phyloP scores from a whole-genome alignment of 2,329 filamentous ascomycete genomes.

The Plenodomus lindquistii region DNA sequence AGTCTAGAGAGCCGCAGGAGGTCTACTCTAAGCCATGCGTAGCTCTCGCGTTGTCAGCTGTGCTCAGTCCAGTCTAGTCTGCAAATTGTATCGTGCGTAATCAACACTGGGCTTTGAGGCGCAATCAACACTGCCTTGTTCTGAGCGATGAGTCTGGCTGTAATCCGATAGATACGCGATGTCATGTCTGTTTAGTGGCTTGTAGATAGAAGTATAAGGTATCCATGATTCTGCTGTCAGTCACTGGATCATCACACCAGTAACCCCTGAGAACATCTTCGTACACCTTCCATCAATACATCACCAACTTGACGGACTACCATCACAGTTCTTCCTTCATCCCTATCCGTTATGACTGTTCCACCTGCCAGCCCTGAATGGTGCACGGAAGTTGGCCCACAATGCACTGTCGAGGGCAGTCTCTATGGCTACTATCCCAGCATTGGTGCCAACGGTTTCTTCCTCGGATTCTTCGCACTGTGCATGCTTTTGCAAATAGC shows the following conservation, averaged over 20 bases:
- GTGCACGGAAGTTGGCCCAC: slow-evolving; percentile 21
- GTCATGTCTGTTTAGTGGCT: not conserved
- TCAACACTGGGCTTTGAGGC: no score
- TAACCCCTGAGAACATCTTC: no score
- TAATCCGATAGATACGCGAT: not conserved
- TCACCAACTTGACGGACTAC: no score
- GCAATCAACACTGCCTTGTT: not conserved
- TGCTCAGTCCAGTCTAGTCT: not conserved
- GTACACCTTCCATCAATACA: no score
- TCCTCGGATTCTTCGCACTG: slow-evolving; percentile 56
- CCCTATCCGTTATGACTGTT: slow-evolving; percentile 16
- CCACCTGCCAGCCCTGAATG: slow-evolving; percentile 20
- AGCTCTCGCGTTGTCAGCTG: not conserved
- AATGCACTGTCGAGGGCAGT: slow-evolving; percentile 53
- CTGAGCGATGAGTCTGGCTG: not conserved
- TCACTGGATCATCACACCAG: no score
- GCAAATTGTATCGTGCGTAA: not conserved
- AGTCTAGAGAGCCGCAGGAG: no score
- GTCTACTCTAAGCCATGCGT: no score
- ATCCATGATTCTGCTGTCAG: not conserved
- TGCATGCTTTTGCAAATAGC: slow-evolving; percentile 54
- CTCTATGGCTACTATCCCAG: slow-evolving; percentile 60
- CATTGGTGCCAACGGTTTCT: slow-evolving; percentile 57
- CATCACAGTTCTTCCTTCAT: no score
- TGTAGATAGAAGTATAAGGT: not conserved